Conservation (phyloP, 176 grass and related monocot genomes). For the Avena eriantha region DNA sequence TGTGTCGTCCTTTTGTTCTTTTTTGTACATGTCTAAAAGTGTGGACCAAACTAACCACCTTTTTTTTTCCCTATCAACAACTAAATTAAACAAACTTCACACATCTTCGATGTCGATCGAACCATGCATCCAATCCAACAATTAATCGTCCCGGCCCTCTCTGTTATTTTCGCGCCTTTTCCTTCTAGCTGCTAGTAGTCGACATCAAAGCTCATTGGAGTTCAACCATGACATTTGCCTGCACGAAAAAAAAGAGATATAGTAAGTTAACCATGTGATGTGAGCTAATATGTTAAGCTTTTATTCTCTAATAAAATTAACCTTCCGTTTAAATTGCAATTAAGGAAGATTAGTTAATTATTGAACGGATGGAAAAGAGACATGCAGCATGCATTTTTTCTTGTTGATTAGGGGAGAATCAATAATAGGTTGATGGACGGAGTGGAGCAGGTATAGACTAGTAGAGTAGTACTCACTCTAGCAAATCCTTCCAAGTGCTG, state of each 20-base stretch:
- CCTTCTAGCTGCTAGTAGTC: background rate
- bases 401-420: background rate
- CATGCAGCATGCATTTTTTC: conserved; percentile 7
- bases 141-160: conserved; percentile 9
- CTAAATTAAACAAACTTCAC: conserved; percentile 44
- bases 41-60: conserved; percentile 27
- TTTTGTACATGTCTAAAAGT: conserved; percentile 54
- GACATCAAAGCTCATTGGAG: conserved; percentile 35
- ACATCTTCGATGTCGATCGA: conserved; percentile 32
- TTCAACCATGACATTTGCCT: conserved; percentile 75
- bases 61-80: conserved; percentile 42
- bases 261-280: background rate
- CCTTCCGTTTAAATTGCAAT: too few species aligned
- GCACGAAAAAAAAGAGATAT: conserved; percentile 30
- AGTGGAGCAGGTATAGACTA: background rate
- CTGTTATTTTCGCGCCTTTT: conserved; percentile 15
- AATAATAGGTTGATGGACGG: background rate
- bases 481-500: conserved; percentile 63
- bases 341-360: background rate
- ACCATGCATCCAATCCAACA: conserved; percentile 38
- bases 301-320: too few species aligned
- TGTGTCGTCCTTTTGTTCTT: conserved; percentile 16
- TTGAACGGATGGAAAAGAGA: background rate
- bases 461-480: conserved; percentile 64
- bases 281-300: background rate